Evolutionary conservation across 495 filamentous ascomycete genomes (phyloP).

Genomic region (Podospora conica): DNA sequence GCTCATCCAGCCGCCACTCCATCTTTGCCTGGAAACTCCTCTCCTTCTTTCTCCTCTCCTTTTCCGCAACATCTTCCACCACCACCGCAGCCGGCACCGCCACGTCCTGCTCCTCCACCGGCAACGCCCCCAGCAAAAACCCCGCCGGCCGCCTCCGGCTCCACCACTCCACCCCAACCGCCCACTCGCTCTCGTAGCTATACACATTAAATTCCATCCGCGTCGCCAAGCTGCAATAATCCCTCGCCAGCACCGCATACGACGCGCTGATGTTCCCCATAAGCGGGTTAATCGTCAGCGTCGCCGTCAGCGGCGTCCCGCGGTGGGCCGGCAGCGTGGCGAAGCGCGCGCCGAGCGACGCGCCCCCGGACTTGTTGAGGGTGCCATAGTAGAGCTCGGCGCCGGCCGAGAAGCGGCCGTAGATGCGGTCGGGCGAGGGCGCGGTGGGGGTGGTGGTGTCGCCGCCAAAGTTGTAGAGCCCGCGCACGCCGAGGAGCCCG

Average conservation of each 20-base stretch:
- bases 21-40: slow-evolving; percentile 51
- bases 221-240: slow-evolving; percentile 74
- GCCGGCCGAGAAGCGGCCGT: slow-evolving; percentile 70
- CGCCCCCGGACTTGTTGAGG: slow-evolving; percentile 82
- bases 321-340: slow-evolving; percentile 83
- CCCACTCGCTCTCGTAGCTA: slow-evolving; percentile 92
- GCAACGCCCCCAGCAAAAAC: slow-evolving; percentile 36
- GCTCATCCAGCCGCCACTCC: slow-evolving; percentile 47
- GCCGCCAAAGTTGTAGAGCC: slow-evolving; percentile 89
- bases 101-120: slow-evolving; percentile 20
- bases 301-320: slow-evolving; percentile 84
- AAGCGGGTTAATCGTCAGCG: slow-evolving; percentile 81
- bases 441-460: slow-evolving; percentile 51
- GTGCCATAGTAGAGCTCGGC: slow-evolving; percentile 92
- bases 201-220: slow-evolving; percentile 97
- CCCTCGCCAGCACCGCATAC: slow-evolving; percentile 81
- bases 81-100: slow-evolving; percentile 21
- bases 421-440: slow-evolving; percentile 39
- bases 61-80: slow-evolving; percentile 14
- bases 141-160: slow-evolving; percentile 42
- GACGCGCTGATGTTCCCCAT: slow-evolving; percentile 87
- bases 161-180: slow-evolving; percentile 88
- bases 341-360: slow-evolving; percentile 73
- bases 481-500: slow-evolving; percentile 77
- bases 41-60: slow-evolving; percentile 27